Evolutionary conservation across 257 asterid species (phyloP).

Genomic region (Cruciata laevipes): DNA sequence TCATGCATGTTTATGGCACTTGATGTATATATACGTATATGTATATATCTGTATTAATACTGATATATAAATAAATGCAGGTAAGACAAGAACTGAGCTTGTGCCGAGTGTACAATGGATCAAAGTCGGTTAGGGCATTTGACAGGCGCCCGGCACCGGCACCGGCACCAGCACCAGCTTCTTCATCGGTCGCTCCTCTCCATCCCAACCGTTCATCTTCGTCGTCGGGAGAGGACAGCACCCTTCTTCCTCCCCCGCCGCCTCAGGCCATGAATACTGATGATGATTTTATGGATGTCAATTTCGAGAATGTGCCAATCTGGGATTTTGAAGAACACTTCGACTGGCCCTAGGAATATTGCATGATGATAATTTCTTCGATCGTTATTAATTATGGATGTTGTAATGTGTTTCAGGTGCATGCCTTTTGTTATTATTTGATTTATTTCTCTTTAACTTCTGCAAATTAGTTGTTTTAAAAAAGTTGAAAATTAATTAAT

Average conservation of each 20-base stretch:
- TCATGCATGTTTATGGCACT: no score
- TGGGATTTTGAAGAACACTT: conserved; percentile 23
- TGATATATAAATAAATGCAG: conserved; percentile 14
- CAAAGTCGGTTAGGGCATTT: conserved; percentile 41
- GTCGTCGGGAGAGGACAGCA: conserved; percentile 1
- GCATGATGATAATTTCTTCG: no score
- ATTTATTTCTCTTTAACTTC: no score
- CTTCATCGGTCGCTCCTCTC: neutral
- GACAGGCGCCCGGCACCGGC: conserved; percentile 43
- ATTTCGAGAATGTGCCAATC: neutral
- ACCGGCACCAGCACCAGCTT: neutral
- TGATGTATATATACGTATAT: no score
- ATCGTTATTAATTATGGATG: no score
- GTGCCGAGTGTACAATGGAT: conserved; percentile 43
- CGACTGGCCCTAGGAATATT: neutral
- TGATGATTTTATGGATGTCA: neutral
- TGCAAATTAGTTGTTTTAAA: no score
- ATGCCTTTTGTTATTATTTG: no score
- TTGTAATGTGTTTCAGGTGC: no score
- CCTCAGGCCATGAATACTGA: conserved; percentile 8
- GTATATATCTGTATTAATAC: no score
- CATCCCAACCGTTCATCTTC: neutral
- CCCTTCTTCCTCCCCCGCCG: conserved; percentile 15
- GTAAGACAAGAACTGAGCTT: conserved; percentile 39
- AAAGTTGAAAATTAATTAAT: no score